Evolutionary conservation across 306 rosid species (phyloP).

Genomic region (Acmispon strigosus): DNA sequence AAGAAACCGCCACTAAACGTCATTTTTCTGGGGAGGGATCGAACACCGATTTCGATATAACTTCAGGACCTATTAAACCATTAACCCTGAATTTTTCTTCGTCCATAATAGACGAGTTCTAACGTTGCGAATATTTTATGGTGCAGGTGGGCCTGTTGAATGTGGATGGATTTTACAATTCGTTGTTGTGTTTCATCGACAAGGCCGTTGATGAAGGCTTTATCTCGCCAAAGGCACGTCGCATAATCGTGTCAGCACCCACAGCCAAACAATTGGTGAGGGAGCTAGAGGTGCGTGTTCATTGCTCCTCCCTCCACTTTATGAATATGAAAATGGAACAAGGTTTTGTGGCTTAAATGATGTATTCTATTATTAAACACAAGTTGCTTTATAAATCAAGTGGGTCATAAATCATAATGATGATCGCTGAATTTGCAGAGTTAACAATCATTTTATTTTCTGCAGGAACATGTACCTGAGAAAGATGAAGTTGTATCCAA

Average conservation of each 20-base stretch:
- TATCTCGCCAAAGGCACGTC: constrained; percentile 92
- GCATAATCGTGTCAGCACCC: constrained; percentile 93
- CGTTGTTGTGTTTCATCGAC: constrained; percentile 80
- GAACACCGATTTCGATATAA: no score
- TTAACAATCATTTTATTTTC: not conserved
- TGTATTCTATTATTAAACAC: not conserved
- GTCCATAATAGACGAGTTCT: no score
- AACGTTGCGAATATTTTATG: constrained; percentile 6
- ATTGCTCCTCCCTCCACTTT: not conserved
- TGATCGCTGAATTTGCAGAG: not conserved
- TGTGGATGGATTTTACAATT: constrained; percentile 95
- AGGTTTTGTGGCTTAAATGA: not conserved
- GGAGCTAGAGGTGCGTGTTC: constrained; percentile 66
- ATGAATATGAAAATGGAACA: not conserved
- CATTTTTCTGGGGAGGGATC: no score
- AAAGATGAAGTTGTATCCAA: constrained; percentile 79
- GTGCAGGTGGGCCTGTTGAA: constrained; percentile 93
- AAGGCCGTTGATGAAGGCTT: constrained; percentile 99
- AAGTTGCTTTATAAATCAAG: constrained; percentile 20
- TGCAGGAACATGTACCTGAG: constrained; percentile 84
- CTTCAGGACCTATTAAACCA: no score
- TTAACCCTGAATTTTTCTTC: no score
- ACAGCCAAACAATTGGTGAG: constrained; percentile 78
- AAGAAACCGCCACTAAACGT: no score
- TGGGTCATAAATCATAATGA: constrained; percentile 3